Percentiles rank a stretch among this genome's conserved stretches.
These are phyloP conservation scores for Sicyos baderoa DNA, from an alignment of 306 rosid genomes.

Conservation along the genomic window DNA sequence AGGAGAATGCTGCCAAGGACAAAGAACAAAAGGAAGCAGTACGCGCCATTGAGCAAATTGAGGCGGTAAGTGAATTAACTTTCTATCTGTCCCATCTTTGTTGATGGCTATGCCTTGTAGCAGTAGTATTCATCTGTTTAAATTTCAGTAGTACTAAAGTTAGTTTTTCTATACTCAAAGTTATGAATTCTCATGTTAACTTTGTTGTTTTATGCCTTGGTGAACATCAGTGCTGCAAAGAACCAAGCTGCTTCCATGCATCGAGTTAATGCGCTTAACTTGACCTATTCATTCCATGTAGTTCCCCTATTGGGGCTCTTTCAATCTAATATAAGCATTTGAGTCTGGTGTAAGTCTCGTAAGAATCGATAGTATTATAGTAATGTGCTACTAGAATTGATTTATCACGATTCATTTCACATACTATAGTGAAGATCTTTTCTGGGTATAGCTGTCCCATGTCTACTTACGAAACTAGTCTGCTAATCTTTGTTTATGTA, in stretches of 20 bases:
- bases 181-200: not conserved
- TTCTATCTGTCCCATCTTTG: not conserved
- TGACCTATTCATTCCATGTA: constrained; percentile 13
- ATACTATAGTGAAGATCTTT: not conserved
- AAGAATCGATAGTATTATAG: not conserved
- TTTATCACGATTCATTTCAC: not conserved
- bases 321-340: not conserved
- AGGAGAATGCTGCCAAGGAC: constrained; percentile 78
- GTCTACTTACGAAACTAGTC: not conserved
- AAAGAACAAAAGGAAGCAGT: constrained; percentile 72
- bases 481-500: not conserved
- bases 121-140: not conserved
- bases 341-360: not conserved
- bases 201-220: not conserved
- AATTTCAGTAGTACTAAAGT: not conserved
- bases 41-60: constrained; percentile 64
- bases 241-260: not conserved
- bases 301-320: constrained; percentile 1
- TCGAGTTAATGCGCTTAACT: not conserved
- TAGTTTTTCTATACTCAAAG: not conserved
- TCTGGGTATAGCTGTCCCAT: not conserved
- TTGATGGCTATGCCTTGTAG: not conserved
- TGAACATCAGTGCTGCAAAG: not conserved
- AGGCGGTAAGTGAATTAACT: constrained; percentile 49
- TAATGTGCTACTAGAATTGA: not conserved